phyloP scores from a whole-genome alignment of 441 rosid genomes.

The Hura crepitans region DNA sequence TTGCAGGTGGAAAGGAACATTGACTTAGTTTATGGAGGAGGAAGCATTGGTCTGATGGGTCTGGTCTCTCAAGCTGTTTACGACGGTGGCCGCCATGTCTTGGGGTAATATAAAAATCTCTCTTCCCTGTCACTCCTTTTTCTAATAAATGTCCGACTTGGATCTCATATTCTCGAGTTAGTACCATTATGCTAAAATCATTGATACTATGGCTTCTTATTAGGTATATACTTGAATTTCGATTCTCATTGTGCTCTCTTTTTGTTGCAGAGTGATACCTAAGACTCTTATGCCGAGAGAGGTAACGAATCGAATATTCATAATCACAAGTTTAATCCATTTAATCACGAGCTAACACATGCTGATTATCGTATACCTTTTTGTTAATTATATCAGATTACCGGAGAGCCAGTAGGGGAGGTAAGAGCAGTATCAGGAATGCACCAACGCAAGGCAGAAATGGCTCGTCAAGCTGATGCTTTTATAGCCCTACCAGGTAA shows the following conservation, averaged over 20 bases:
- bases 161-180: constrained; percentile 6
- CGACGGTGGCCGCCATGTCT: constrained; percentile 98
- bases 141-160: neutral
- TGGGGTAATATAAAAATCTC: constrained; percentile 83
- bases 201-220: constrained; percentile 18
- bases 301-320: constrained; percentile 48
- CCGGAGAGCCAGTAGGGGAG: constrained; percentile 93
- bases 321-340: neutral
- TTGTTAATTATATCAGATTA: constrained; percentile 44
- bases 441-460: constrained; percentile 97
- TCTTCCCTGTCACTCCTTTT: constrained; percentile 27
- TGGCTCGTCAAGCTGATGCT: constrained; percentile 94
- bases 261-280: constrained; percentile 76
- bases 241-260: too few species aligned
- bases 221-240: too few species aligned
- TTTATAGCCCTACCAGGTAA: constrained; percentile 93
- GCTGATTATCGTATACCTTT: constrained; percentile 9
- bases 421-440: constrained; percentile 89
- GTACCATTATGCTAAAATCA: neutral
- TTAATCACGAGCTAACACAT: neutral
- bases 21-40: constrained; percentile 97
- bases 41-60: constrained; percentile 98
- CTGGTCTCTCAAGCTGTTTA: constrained; percentile 97
- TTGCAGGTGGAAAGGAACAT: constrained; percentile 89
- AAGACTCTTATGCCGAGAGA: constrained; percentile 91